Evolutionary conservation across 139 green algal species (phyloP), one percentile per base, ranked within the genome.

Genomic region (Marvania coccoides): DNA sequence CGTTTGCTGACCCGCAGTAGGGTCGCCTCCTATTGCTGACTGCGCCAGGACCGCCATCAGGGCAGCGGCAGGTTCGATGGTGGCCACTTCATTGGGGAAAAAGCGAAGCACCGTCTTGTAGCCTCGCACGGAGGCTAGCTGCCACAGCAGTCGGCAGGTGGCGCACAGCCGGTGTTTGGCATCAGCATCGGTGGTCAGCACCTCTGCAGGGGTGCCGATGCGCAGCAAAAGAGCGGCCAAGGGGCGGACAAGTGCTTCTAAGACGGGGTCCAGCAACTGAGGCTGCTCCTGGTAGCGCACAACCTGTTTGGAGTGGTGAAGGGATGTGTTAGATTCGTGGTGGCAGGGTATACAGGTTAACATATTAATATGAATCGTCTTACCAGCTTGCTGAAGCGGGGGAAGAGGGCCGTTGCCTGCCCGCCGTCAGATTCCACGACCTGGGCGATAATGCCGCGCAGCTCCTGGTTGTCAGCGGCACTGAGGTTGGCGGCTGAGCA

Each of bases 241-340:
- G 4, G 90, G 89, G 8, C 59, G 39, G 4, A 97, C 69, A 12
- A 97, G 72, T 19, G 33, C 58, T 69, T 95, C 86, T 56, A 99
- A 73, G 39, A 88, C 76, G 1, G 87, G 83, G 66, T 99, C 94
- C 40, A 99, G 83, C 45, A 99, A 80, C 79, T 96, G 84, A 6
- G 88, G 72, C 59, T 97, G 87, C 82, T 99, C 93, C 58, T 95
- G 88, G 70, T 99, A 98, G 71, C 92, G 90, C 61, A 75, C 81
- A 7, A 97, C 73, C 88, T 96, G 82, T 55, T 13, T 47, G 37
- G 23, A 61, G 10, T 45, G 6, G 6, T 59, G 42, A 45, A 47
- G 64, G 19, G 42, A 75, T 42, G 47, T 36, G 33, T 68, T 6
- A n/a, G n/a, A n/a, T n/a, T n/a, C n/a, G n/a, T n/a, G n/a, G n/a